Evolutionary conservation across 805 yeast species (phyloP), one percentile per base, ranked within the genome.

Genomic region (Sugiyamaella valdiviana): DNA sequence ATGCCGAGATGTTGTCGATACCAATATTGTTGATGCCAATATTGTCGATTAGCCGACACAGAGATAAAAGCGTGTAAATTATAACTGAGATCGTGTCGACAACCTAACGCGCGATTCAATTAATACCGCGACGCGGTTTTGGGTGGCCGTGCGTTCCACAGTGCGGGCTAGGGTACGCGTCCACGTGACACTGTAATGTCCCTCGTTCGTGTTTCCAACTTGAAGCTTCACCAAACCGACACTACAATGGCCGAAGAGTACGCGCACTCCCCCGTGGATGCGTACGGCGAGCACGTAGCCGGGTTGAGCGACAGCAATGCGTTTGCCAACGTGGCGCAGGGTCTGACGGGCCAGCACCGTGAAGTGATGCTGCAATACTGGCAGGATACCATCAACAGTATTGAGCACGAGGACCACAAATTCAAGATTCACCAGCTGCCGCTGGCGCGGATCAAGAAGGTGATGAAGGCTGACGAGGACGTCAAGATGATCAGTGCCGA

Each of bases 401-500:
- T 93, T 44, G 99, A 93, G 67, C 76, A 77, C n/a, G 76, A 71
- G 50, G 61, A 63, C 36, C 79, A 78, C 62, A 88, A 81, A 58
- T 93, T 91, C 70, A 90, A 88, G 65, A 85, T 87, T 56, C 97
- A 93, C 64, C 96, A 90, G 54, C 72, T 93, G 53, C 99, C 99
- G 15, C 73, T 93, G 48, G 99, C 99, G 4, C 76, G 99, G 57
- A 93, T 93, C 59, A 91, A 93, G 63, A 91, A 91, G 65, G 97
- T 91, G 37, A 91, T 91, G 98, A 91, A 91, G 64, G 90, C 97
- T 0, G 98, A 91, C 64, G 95, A 88, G 63, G 97, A 91, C 55
- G 98, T 93, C 36, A 79, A 89, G 55, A 93, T 93, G 99, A 93
- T 93, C 49, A 81, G 93, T 54, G 98, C 99, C 2, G 99, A 93